Base-by-base conservation (phyloP, 73 alveolate genomes). In the Stentor roeselii region DNA sequence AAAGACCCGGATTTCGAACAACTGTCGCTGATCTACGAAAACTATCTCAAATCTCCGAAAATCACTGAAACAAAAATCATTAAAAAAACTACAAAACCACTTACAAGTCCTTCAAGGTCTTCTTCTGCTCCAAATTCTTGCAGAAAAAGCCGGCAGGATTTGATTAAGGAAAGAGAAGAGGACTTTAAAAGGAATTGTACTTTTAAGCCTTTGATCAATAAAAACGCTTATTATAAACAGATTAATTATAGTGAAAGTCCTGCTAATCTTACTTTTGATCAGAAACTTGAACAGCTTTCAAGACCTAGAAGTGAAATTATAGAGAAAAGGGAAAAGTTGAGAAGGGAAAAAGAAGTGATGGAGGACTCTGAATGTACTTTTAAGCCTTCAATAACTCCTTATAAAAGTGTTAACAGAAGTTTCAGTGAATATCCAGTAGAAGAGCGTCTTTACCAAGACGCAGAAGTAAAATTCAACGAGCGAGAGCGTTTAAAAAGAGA, bases 1-100 rank as follows among this genome's bases (percentile, higher is more conserved):
- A n/a, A 34, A 30, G 80, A 67, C 42, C 80, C 80, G 21, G 80
- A 67, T 34, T 67, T 67, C 41, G 80, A 67, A 2, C 80, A 67
- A 21, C 80, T 67, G 21, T 67, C 80, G 34, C n/a, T 27, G 15
- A 67, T 67, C 14, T 67, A 67, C 34, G 80, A 67, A 2, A 21
- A 67, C n/a, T 67, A 67, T 34, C 27, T 67, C 21, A 67, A 67
- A 2, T 67, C 80, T 0, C 80, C 80, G 34, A 67, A 32, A 32
- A 67, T 21, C 37, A 21, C 41, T 2, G 50, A n/a, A 67, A 67
- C 21, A n/a, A 36, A 15, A 30, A 34, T 11, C 14, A 34, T 21
- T 15, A 21, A 32, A 32, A 21, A 67, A 67, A 67, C n/a, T 21
- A 14, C 80, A 30, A 67, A 32, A 32, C 37, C 21, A 32, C 14